phyloP scores from a whole-genome alignment of 352 stramenopile genomes.

The Phytopythium litorale region DNA sequence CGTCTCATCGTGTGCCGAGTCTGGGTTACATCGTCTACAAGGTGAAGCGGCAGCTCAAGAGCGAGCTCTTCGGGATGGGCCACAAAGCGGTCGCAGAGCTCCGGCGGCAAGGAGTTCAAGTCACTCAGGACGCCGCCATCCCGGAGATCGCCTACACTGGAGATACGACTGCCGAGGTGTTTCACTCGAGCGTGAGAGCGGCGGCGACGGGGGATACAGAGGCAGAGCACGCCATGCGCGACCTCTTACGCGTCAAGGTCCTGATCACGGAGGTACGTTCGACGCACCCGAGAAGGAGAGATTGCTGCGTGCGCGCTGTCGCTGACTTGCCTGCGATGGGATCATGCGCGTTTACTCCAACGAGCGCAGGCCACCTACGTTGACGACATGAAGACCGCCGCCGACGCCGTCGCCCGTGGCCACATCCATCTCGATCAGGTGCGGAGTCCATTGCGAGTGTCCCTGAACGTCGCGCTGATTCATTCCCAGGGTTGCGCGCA shows the following conservation, averaged over 20 bases:
- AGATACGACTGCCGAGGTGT: conserved; percentile 69
- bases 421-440: conserved; percentile 81
- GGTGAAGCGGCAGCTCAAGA: conserved; percentile 44
- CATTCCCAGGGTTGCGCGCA: neutral
- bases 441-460: conserved; percentile 3
- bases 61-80: conserved; percentile 36
- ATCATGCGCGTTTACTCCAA: neutral
- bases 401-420: conserved; percentile 45
- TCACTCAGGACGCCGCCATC: conserved; percentile 27
- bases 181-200: conserved; percentile 14
- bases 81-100: conserved; percentile 46
- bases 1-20: conserved; percentile 67
- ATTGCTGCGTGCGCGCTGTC: neutral
- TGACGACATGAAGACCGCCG: conserved; percentile 36
- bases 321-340: neutral
- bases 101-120: conserved; percentile 33
- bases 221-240: conserved; percentile 11
- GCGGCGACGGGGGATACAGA: conserved; percentile 8
- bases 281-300: neutral
- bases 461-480: neutral
- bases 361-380: conserved; percentile 44
- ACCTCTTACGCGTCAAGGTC: conserved; percentile 61
- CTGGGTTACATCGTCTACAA: conserved; percentile 76
- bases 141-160: conserved; percentile 82
- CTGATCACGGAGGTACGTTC: conserved; percentile 76